Conservation (phyloP, 176 grass and related monocot genomes). For the maize (Zea mays) region DNA sequence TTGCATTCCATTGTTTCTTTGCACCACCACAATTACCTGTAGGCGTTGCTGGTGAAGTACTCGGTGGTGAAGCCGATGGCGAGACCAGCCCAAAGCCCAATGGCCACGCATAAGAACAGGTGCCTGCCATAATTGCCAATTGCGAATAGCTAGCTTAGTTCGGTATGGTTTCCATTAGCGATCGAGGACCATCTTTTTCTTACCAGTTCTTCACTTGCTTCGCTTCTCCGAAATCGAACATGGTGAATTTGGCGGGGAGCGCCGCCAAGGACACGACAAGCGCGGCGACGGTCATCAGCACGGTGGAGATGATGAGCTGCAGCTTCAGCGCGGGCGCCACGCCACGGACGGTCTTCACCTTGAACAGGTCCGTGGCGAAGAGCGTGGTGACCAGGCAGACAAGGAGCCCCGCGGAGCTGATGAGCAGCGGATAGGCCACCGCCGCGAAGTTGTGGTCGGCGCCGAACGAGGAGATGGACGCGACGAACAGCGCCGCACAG, state of each 20-base stretch:
- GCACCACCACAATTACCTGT: slow-evolving; percentile 40
- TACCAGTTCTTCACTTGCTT: slow-evolving; percentile 76
- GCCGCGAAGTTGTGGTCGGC: slow-evolving; percentile 54
- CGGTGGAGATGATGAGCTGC: slow-evolving; percentile 64
- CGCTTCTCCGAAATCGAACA: slow-evolving; percentile 58
- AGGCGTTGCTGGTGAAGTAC: slow-evolving; percentile 71
- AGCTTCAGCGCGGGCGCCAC: slow-evolving; percentile 54
- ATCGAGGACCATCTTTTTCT: not conserved
- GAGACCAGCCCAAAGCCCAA: slow-evolving; percentile 64
- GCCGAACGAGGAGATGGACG: slow-evolving; percentile 73
- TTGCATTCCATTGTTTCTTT: not conserved
- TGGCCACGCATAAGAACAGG: slow-evolving; percentile 63
- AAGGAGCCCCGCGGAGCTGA: slow-evolving; percentile 61
- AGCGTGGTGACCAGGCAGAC: slow-evolving; percentile 70
- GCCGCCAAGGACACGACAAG: slow-evolving; percentile 49
- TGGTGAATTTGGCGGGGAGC: slow-evolving; percentile 53
- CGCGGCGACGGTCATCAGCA: slow-evolving; percentile 56
- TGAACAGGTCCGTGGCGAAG: slow-evolving; percentile 50
- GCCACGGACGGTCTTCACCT: slow-evolving; percentile 48
- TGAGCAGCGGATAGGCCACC: slow-evolving; percentile 57
- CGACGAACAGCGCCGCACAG: slow-evolving; percentile 72
- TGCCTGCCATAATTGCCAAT: slow-evolving; percentile 45
- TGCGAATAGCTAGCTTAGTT: not conserved
- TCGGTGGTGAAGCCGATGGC: slow-evolving; percentile 70
- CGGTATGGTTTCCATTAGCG: not conserved